Conservation (phyloP, 75 land plant species). For the Adiantum capillusveneris region DNA sequence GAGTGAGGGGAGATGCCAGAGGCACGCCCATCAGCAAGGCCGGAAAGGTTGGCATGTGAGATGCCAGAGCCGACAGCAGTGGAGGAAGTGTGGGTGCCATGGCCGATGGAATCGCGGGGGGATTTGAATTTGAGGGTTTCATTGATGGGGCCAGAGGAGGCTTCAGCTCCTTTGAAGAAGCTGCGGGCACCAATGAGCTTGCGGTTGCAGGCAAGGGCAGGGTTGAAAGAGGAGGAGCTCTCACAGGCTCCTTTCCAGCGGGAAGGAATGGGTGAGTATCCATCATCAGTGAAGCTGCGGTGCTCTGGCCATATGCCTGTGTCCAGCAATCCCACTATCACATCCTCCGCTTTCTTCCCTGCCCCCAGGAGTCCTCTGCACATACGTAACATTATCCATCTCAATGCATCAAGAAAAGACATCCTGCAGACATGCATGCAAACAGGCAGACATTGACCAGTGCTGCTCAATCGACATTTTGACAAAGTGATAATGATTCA, state of each 20-base stretch:
- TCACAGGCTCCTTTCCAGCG: conserved; percentile 47
- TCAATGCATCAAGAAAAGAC: too few relatives aligned
- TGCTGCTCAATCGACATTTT: too few relatives aligned
- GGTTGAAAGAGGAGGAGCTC: too few relatives aligned
- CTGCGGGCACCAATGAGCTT: conserved; percentile 87
- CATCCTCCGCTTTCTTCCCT: conserved; percentile 33
- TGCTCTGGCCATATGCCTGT: conserved; percentile 62
- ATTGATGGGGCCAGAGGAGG: conserved; percentile 29
- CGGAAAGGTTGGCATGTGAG: conserved; percentile 24
- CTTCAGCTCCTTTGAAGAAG: conserved; percentile 71
- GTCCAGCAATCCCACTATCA: conserved; percentile 45
- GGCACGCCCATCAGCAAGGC: conserved; percentile 24
- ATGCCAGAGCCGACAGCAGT: conserved; percentile 23
- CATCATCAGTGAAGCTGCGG: conserved; percentile 31
- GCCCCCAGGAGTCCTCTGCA: too few relatives aligned
- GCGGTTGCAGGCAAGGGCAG: too few relatives aligned
- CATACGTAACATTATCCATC: too few relatives aligned
- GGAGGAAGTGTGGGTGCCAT: conserved; percentile 33
- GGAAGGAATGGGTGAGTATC: conserved; percentile 23
- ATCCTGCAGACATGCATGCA: too few relatives aligned
- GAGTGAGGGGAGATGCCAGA: conserved; percentile 25
- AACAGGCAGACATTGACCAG: too few relatives aligned
- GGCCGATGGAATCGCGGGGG: conserved; percentile 25
- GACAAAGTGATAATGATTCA: too few relatives aligned
- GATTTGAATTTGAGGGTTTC: conserved; percentile 14